Base-by-base conservation (phyloP, 108 stramenopile genomes). In the Fragilariopsis cylindrus region DNA sequence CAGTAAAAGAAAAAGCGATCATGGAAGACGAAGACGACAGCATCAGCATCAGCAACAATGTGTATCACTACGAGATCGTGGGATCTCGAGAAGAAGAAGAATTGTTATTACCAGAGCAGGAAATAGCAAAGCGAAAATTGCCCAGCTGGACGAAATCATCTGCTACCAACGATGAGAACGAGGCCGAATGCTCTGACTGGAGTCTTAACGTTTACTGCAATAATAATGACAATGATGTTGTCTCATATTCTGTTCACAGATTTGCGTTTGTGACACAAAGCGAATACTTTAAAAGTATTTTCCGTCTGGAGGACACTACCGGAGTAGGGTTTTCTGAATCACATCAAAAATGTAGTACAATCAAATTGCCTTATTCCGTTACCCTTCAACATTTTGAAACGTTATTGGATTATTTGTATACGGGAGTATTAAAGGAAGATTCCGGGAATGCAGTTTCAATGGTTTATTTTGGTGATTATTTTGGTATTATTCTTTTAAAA, bases 231-330 rank as follows among this genome's bases (percentile, higher is more conserved):
- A 30, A 30, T 30, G 7, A 45, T 4, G 40, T 13, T 44, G 39
- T 63, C 15, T 45, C 62, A n/a, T 63, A 63, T 40, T 63, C 62
- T n/a, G 46, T 63, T 5, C 62, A 63, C 11, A 42, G 62, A 63
- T 63, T 44, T 12, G 16, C 43, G 3, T 43, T 63, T 9, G 62
- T 42, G 11, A n/a, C 45, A 45, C 62, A 63, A n/a, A 63, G 62
- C 62, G 62, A 45, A 44, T 63, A 63, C 42, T 63, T 63, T 12
- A 44, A 63, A 12, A 63, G 40, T n/a, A 44, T 63, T 4, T 63
- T 63, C 39, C 62, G 43, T 15, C 2, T 30, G 30, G 30, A 30
- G 30, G 30, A 30, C 30, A 30, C 30, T 2, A 30, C 30, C 30
- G 30, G 30, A 30, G 62, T 42, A n/a, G 62, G 62, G 0, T 63